Evolutionary conservation across 2,329 filamentous ascomycete species (phyloP).

Genomic region (Neocatenulostroma microsporum): DNA sequence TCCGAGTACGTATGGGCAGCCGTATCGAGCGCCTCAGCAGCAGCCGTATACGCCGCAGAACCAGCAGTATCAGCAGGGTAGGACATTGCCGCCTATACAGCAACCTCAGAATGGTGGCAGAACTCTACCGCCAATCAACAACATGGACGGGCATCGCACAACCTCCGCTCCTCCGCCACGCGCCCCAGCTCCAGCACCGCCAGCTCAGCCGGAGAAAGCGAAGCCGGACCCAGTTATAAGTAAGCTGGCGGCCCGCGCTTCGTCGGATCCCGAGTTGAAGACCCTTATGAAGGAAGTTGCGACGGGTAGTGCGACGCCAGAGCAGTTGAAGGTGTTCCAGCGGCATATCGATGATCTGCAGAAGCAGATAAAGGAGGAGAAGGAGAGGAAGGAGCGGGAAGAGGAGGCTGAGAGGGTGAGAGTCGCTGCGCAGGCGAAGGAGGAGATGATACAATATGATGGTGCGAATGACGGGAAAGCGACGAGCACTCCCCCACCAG

Average conservation of each 20-base stretch:
- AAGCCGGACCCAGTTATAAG: constrained; percentile 67
- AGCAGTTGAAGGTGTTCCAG: constrained; percentile 69
- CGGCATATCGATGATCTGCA: constrained; percentile 74
- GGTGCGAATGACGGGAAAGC: constrained; percentile 11
- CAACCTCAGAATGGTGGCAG: constrained; percentile 6
- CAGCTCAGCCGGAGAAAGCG: constrained; percentile 21
- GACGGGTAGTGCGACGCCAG: constrained; percentile 61
- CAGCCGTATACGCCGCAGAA: constrained; percentile 16
- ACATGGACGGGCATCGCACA: constrained; percentile 1
- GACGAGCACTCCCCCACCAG: constrained; percentile 5
- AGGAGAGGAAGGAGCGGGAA: constrained; percentile 22
- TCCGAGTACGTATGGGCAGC: constrained; percentile 16
- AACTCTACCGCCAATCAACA: constrained; percentile 8
- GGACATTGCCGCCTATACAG: constrained; percentile 14
- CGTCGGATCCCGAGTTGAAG: constrained; percentile 62
- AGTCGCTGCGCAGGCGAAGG: constrained; percentile 6
- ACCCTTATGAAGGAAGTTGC: constrained; percentile 79
- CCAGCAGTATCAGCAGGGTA: constrained; percentile 16
- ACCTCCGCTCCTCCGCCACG: constrained; percentile 7
- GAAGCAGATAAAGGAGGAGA: constrained; percentile 37
- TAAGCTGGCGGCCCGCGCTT: constrained; percentile 66
- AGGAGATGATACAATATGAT: constrained; percentile 19
- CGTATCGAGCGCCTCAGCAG: constrained; percentile 13
- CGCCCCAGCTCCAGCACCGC: constrained; percentile 10
- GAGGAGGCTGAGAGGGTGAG: too few relatives aligned